These are phyloP conservation scores for Cladosporium austrohemisphaericum DNA, from an alignment of 2,329 filamentous ascomycete species.

Conservation along the genomic window DNA sequence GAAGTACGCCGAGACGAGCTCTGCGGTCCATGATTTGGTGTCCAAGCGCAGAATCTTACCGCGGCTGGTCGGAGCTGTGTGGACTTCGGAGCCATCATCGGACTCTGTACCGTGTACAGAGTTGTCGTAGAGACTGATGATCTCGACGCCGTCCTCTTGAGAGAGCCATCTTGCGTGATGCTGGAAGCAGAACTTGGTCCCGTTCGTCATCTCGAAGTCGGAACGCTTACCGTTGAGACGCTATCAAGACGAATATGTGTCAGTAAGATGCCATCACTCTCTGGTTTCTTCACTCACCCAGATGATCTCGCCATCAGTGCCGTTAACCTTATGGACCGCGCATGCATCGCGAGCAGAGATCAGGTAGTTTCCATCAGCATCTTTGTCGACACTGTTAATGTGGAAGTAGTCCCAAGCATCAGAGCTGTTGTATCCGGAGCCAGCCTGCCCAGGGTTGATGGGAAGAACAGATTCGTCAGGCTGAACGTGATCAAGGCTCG, in stretches of 20 bases:
- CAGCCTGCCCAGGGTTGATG: slow-evolving; percentile 29
- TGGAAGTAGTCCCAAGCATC: slow-evolving; percentile 50
- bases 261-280: not conserved
- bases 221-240: not conserved
- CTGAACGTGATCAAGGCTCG: slow-evolving; percentile 49
- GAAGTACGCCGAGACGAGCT: slow-evolving; percentile 16
- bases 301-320: slow-evolving; percentile 43
- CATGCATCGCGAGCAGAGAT: slow-evolving; percentile 49
- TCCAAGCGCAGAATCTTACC: slow-evolving; percentile 9
- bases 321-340: slow-evolving; percentile 46
- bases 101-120: slow-evolving; percentile 31
- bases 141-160: slow-evolving; percentile 38
- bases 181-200: slow-evolving; percentile 43
- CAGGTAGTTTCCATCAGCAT: slow-evolving; percentile 46
- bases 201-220: slow-evolving; percentile 21
- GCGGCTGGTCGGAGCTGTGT: slow-evolving; percentile 15
- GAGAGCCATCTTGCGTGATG: slow-evolving; percentile 44
- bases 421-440: slow-evolving; percentile 38
- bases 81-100: slow-evolving; percentile 14
- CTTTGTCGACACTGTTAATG: slow-evolving; percentile 52
- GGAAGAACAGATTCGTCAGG: slow-evolving; percentile 39
- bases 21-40: slow-evolving; percentile 15
- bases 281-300: slow-evolving; percentile 42
- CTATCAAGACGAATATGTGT: no score
- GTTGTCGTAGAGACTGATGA: slow-evolving; percentile 51